Conservation (phyloP, 2,329 filamentous ascomycete species). For the Aspergillus versicolor region DNA sequence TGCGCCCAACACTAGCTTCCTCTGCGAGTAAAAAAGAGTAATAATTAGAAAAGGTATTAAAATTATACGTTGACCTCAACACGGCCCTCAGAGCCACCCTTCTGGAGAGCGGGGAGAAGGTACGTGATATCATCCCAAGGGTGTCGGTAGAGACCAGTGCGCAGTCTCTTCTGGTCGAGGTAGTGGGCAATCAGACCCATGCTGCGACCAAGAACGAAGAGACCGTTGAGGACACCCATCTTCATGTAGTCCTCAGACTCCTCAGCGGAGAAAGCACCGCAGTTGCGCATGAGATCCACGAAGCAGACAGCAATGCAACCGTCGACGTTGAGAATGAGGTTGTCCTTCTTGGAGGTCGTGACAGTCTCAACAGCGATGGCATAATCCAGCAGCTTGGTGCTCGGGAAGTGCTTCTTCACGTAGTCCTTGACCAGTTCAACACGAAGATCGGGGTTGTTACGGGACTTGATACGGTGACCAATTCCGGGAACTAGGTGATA, state of each 20-base stretch:
- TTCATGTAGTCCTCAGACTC: constrained; percentile 98
- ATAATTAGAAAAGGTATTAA: constrained; percentile 24
- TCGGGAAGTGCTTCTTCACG: constrained; percentile 95
- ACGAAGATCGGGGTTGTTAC: constrained; percentile 99
- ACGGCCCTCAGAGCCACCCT: constrained; percentile 75
- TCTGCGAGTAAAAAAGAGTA: constrained; percentile 16
- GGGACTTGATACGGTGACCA: constrained; percentile 98
- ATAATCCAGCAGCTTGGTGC: constrained; percentile 97
- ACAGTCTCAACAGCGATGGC: constrained; percentile 96
- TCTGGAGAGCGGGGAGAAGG: constrained; percentile 76
- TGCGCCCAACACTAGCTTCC: constrained; percentile 19
- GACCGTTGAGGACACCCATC: constrained; percentile 99
- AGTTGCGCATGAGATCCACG: constrained; percentile 95
- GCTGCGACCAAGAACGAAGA: constrained; percentile 94
- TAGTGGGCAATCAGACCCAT: constrained; percentile 99
- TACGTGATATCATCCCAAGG: constrained; percentile 99
- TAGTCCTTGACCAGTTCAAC: constrained; percentile 99
- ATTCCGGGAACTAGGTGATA: constrained; percentile 75
- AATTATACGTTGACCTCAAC: constrained; percentile 80
- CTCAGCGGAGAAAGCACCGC: constrained; percentile 91
- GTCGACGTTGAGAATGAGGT: constrained; percentile 98
- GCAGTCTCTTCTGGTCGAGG: constrained; percentile 98
- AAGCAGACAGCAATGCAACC: constrained; percentile 98
- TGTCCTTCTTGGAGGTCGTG: constrained; percentile 99
- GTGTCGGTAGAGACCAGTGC: constrained; percentile 97